phyloP scores from a whole-genome alignment of 2,329 filamentous ascomycete species.

The Cladosporium sphaerospermum region DNA sequence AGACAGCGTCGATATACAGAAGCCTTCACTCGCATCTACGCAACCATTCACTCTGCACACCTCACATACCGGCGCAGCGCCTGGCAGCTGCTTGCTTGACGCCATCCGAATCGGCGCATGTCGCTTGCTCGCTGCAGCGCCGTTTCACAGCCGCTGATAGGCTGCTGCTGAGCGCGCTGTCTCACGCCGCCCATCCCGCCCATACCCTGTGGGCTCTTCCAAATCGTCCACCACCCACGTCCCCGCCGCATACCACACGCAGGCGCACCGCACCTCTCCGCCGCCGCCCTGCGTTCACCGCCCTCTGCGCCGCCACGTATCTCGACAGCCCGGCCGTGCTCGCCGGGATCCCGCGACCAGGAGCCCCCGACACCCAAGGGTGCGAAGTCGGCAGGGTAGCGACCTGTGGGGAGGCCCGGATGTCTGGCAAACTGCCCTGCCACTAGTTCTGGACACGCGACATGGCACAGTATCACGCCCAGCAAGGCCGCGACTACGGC shows the following conservation, averaged over 20 bases:
- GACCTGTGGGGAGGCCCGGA: slow-evolving; percentile 16
- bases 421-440: slow-evolving; percentile 15
- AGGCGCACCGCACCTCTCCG: neutral
- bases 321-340: neutral
- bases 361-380: neutral
- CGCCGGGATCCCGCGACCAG: neutral
- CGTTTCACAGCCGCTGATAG: no score
- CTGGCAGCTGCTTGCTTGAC: no score
- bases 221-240: neutral
- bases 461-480: slow-evolving; percentile 60
- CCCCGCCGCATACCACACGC: neutral
- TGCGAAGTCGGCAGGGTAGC: slow-evolving; percentile 8
- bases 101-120: no score
- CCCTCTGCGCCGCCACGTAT: neutral
- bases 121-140: no score
- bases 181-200: no score
- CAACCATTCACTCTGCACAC: no score
- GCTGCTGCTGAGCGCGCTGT: no score
- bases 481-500: slow-evolving; percentile 54
- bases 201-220: neutral
- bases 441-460: slow-evolving; percentile 14
- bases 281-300: neutral
- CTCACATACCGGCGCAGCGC: no score
- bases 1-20: no score
- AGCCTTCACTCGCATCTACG: no score